phyloP scores from a whole-genome alignment of 2,329 filamentous ascomycete species.

The Ciborinia camelliae region DNA sequence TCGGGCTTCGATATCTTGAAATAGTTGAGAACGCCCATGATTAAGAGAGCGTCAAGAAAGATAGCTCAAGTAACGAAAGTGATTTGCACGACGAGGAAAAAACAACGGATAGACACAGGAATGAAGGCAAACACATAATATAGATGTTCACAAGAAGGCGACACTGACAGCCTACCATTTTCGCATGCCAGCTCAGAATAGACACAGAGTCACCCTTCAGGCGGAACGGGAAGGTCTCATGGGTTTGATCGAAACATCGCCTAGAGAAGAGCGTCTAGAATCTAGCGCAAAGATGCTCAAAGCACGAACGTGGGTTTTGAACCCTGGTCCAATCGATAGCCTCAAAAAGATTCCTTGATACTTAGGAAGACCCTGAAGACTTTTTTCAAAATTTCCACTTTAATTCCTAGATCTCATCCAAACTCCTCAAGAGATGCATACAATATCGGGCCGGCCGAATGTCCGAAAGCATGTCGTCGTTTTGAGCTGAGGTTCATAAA shows the following conservation, averaged over 20 bases:
- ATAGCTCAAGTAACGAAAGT: constrained; percentile 17
- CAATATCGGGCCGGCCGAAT: neutral
- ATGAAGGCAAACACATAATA: constrained; percentile 18
- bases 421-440: neutral
- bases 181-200: constrained; percentile 12
- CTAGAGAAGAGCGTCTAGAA: constrained; percentile 7
- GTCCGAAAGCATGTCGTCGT: neutral
- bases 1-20: constrained; percentile 18
- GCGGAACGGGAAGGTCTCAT: constrained; percentile 7
- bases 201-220: neutral
- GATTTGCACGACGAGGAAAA: constrained; percentile 4
- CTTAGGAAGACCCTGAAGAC: neutral
- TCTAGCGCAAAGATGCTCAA: neutral
- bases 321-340: constrained; percentile 1
- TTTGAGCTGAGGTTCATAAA: neutral
- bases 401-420: neutral
- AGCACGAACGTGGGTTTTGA: constrained; percentile 5
- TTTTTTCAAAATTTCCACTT: constrained; percentile 7
- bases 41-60: constrained; percentile 9
- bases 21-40: constrained; percentile 17
- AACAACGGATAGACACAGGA: constrained; percentile 12
- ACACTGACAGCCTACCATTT: constrained; percentile 7
- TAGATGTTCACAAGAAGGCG: constrained; percentile 1
- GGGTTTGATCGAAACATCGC: constrained; percentile 2
- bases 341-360: neutral